These are phyloP conservation scores for Fusarium palustre DNA, from an alignment of 2,329 filamentous ascomycete species.

Conservation along the genomic window DNA sequence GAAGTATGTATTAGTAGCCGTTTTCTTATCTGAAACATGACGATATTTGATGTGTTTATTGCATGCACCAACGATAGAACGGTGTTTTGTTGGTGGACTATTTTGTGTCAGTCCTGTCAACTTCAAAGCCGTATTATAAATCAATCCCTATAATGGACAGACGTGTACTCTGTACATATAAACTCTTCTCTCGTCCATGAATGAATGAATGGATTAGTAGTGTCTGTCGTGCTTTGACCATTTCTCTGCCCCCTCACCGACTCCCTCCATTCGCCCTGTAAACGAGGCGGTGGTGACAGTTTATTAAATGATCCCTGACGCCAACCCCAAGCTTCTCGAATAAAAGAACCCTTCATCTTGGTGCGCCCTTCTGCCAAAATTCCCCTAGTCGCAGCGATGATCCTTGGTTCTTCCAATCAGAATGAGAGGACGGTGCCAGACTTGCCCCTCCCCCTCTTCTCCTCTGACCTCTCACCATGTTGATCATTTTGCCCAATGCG, in stretches of 20 bases:
- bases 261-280: slow-evolving; percentile 28
- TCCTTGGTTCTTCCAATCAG: slow-evolving; percentile 22
- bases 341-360: slow-evolving; percentile 35
- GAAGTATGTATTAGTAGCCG: neutral
- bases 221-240: slow-evolving; percentile 9
- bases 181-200: neutral
- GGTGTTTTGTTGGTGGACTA: neutral
- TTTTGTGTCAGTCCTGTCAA: neutral
- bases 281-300: slow-evolving; percentile 20
- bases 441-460: slow-evolving; percentile 4
- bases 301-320: slow-evolving; percentile 24
- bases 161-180: neutral
- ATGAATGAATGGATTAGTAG: neutral
- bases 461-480: slow-evolving; percentile 17
- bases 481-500: slow-evolving; percentile 34
- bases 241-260: slow-evolving; percentile 24
- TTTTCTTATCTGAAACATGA: neutral
- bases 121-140: neutral
- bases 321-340: slow-evolving; percentile 36
- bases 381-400: slow-evolving; percentile 35
- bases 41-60: neutral
- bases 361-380: slow-evolving; percentile 28
- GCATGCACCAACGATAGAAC: neutral
- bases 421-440: neutral
- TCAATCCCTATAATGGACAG: neutral